These are phyloP conservation scores for Ustilago crameri DNA, from an alignment of 1,284 basidiomycete genomes.

Conservation along the genomic window DNA sequence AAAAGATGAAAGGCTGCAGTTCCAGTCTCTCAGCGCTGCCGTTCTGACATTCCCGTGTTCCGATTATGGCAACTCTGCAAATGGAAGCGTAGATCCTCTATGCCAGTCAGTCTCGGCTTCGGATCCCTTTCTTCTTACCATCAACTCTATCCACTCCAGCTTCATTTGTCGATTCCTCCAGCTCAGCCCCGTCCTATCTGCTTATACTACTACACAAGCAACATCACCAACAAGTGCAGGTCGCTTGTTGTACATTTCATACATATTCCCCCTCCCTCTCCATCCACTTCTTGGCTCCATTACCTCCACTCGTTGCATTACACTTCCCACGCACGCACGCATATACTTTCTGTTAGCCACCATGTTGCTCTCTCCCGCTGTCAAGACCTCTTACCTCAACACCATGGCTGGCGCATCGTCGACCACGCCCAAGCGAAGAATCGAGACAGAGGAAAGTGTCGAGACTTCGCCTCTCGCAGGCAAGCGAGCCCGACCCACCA, in stretches of 20 bases:
- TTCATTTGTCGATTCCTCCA: not conserved
- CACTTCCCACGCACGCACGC: not conserved
- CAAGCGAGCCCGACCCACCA: slow-evolving; percentile 42
- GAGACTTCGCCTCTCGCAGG: slow-evolving; percentile 36
- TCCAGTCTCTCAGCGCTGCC: slow-evolving; percentile 1
- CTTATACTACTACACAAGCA: not conserved
- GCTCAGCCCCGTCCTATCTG: not conserved
- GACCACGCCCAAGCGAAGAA: slow-evolving; percentile 38
- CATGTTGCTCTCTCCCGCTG: slow-evolving; percentile 50
- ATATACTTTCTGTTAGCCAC: not conserved
- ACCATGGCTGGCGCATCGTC: slow-evolving; percentile 41
- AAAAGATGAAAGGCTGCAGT: not conserved
- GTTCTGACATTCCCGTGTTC: slow-evolving; percentile 42
- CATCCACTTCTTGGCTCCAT: not conserved
- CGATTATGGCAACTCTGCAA: slow-evolving; percentile 10
- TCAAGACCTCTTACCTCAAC: slow-evolving; percentile 52
- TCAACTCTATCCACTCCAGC: slow-evolving; percentile 1
- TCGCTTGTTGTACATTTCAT: slow-evolving; percentile 10
- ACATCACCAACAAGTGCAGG: slow-evolving; percentile 15
- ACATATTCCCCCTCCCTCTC: not conserved
- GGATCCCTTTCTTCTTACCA: slow-evolving; percentile 24
- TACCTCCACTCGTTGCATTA: slow-evolving; percentile 1
- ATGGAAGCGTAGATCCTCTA: slow-evolving; percentile 3
- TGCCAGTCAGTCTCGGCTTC: slow-evolving; percentile 8
- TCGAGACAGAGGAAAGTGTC: slow-evolving; percentile 32